phyloP scores from a whole-genome alignment of 2,329 filamentous ascomycete genomes.

The Grosmannia clavigera region DNA sequence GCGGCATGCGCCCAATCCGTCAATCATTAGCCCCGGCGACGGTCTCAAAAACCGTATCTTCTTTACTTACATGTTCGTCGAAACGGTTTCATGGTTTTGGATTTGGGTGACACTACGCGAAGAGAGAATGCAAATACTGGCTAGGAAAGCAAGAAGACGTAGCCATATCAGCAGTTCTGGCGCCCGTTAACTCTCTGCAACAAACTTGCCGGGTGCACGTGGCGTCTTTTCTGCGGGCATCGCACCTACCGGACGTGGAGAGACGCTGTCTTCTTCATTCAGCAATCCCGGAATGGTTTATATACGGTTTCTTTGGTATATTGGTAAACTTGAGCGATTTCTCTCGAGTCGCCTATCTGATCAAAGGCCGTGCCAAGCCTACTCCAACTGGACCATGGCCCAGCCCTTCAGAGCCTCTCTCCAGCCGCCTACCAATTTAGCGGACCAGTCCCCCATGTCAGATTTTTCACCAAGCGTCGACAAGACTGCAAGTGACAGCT shows the following conservation, averaged over 20 bases:
- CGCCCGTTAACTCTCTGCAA: neutral
- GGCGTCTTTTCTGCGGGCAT: neutral
- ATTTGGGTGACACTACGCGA: constrained; percentile 59
- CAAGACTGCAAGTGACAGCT: constrained; percentile 15
- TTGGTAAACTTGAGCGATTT: neutral
- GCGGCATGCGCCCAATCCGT: constrained; percentile 23
- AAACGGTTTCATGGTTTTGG: constrained; percentile 83
- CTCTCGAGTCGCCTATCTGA: neutral
- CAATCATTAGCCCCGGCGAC: constrained; percentile 42
- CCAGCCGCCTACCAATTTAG: constrained; percentile 25
- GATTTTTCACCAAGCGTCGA: constrained; percentile 17
- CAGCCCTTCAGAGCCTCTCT: constrained; percentile 25
- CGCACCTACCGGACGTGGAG: neutral
- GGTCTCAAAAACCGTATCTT: constrained; percentile 72
- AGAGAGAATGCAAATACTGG: constrained; percentile 36
- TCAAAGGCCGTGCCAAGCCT: neutral
- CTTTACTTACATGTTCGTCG: constrained; percentile 74
- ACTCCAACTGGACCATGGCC: constrained; percentile 22
- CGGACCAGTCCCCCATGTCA: constrained; percentile 23
- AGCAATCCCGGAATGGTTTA: neutral
- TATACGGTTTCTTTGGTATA: neutral
- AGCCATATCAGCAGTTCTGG: constrained; percentile 4
- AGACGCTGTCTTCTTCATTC: neutral
- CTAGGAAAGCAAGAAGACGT: constrained; percentile 23
- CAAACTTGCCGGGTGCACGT: neutral